Conservation (phyloP, 1,139 yeast species). For the Kazachstania sp. region DNA sequence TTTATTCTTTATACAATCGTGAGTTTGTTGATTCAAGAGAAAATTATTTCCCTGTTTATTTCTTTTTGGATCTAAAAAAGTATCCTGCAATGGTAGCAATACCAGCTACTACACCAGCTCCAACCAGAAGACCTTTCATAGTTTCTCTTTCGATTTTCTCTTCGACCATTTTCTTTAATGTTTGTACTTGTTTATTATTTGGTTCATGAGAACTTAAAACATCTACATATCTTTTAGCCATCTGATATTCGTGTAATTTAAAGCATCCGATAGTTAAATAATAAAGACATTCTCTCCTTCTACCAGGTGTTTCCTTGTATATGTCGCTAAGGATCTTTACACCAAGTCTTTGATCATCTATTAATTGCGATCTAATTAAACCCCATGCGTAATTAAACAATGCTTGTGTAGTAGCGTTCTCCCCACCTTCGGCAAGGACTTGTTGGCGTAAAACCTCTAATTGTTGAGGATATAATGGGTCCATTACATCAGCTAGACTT, state of each 20-base stretch:
- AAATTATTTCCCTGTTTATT: constrained; percentile 8
- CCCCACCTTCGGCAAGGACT: constrained; percentile 66
- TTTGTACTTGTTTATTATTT: constrained; percentile 65
- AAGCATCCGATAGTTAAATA: constrained; percentile 82
- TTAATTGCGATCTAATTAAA: constrained; percentile 57
- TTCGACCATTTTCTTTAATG: constrained; percentile 67
- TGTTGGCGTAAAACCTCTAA: constrained; percentile 68
- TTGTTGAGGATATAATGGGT: constrained; percentile 68
- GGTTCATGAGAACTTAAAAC: constrained; percentile 73
- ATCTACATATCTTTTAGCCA: constrained; percentile 80
- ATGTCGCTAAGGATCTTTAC: constrained; percentile 65
- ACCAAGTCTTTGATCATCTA: constrained; percentile 67
- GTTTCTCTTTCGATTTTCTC: constrained; percentile 80
- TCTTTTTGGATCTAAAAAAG: constrained; percentile 34
- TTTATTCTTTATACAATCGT: neutral
- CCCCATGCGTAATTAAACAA: constrained; percentile 97
- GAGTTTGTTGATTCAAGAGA: neutral
- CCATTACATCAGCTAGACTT: constrained; percentile 29
- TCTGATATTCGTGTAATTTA: constrained; percentile 78
- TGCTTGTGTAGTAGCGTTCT: constrained; percentile 71
- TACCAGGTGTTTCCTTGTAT: constrained; percentile 67
- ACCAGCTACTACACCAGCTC: constrained; percentile 76
- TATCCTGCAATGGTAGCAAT: constrained; percentile 68
- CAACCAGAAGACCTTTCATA: constrained; percentile 75
- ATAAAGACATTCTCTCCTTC: constrained; percentile 84